Percentiles rank a stretch among this genome's conserved stretches.
phyloP scores from a whole-genome alignment of 2,329 filamentous ascomycete species.

The Microcera coccophila region DNA sequence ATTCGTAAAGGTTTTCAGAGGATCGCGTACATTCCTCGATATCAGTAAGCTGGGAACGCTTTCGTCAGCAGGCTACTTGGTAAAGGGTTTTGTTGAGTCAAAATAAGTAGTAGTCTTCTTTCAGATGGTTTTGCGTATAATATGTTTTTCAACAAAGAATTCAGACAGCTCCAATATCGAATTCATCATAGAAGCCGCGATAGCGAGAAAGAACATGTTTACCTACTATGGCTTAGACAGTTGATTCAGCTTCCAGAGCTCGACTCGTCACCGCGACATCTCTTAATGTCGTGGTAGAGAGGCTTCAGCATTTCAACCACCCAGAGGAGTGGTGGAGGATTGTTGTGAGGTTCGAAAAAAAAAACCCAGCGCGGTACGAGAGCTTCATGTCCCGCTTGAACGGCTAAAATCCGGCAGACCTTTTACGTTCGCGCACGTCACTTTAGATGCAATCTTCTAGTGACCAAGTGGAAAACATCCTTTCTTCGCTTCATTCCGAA shows the following conservation, averaged over 20 bases:
- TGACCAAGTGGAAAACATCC: too few relatives aligned
- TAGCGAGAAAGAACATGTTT: background rate
- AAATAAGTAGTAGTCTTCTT: constrained; percentile 15
- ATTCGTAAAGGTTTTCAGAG: too few relatives aligned
- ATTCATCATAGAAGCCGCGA: constrained; percentile 43
- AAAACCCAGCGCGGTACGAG: background rate
- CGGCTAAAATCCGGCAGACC: background rate
- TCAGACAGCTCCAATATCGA: constrained; percentile 76
- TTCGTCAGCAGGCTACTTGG: too few relatives aligned
- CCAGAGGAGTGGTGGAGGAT: background rate
- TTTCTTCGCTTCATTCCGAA: too few relatives aligned
- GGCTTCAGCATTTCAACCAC: background rate
- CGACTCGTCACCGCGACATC: background rate
- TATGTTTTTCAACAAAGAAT: constrained; percentile 58
- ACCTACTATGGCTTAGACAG: constrained; percentile 22
- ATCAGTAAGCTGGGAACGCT: too few relatives aligned
- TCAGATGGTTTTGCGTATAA: constrained; percentile 56
- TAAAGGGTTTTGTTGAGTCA: too few relatives aligned
- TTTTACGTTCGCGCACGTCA: too few relatives aligned
- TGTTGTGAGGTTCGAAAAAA: background rate
- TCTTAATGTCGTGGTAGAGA: background rate
- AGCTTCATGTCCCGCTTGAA: background rate
- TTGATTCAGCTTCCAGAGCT: background rate
- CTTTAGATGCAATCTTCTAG: too few relatives aligned
- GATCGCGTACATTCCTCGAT: too few relatives aligned